phyloP scores from a whole-genome alignment of 2,329 filamentous ascomycete genomes.

The Microascus cirrosus region DNA sequence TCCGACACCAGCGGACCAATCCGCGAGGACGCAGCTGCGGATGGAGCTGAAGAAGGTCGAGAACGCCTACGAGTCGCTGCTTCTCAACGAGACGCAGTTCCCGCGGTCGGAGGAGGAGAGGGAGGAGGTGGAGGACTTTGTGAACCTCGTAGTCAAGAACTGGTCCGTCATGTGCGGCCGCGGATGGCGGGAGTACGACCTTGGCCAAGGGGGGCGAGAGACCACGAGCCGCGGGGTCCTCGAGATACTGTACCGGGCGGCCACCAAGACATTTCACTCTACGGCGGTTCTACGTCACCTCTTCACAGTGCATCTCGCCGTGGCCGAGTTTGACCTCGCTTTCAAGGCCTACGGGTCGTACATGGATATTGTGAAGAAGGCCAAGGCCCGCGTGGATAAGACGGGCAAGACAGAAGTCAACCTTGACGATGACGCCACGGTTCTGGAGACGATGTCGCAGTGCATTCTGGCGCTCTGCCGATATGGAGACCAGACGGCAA shows the following conservation, averaged over 20 bases:
- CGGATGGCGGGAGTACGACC: slow-evolving; percentile 68
- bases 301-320: slow-evolving; percentile 74
- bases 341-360: slow-evolving; percentile 90
- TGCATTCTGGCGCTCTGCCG: slow-evolving; percentile 72
- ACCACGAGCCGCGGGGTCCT: slow-evolving; percentile 65
- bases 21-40: slow-evolving; percentile 52
- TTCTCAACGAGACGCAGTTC: slow-evolving; percentile 72
- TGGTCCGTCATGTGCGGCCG: slow-evolving; percentile 75
- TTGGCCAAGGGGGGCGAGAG: slow-evolving; percentile 72
- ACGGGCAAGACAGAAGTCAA: slow-evolving; percentile 57
- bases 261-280: slow-evolving; percentile 91
- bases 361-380: slow-evolving; percentile 74
- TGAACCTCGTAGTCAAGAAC: slow-evolving; percentile 68
- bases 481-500: slow-evolving; percentile 64
- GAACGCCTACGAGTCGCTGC: slow-evolving; percentile 62
- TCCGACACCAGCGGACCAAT: slow-evolving; percentile 33
- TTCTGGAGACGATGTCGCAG: slow-evolving; percentile 68
- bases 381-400: slow-evolving; percentile 75
- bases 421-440: slow-evolving; percentile 67
- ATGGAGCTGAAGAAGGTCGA: slow-evolving; percentile 74
- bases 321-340: slow-evolving; percentile 87
- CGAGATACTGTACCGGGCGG: slow-evolving; percentile 80
- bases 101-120: slow-evolving; percentile 74
- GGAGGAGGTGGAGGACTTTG: slow-evolving; percentile 70
- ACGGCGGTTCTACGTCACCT: slow-evolving; percentile 77